phyloP scores from a whole-genome alignment of 805 yeast genomes.

The Candida yuanshanica region DNA sequence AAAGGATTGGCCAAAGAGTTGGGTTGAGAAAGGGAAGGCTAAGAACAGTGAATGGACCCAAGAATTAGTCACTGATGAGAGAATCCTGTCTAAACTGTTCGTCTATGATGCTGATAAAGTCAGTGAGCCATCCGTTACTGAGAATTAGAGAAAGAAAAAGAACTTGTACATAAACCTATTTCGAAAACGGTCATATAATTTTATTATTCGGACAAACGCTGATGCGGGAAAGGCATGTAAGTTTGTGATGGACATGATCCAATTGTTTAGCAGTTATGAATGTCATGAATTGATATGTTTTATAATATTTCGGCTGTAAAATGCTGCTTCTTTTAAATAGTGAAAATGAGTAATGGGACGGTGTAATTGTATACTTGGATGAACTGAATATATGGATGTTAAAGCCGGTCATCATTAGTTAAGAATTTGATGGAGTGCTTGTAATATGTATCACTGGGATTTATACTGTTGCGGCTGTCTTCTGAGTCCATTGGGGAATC shows the following conservation, averaged over 20 bases:
- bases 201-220: too few relatives aligned
- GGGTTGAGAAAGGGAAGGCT: constrained; percentile 74
- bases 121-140: not conserved
- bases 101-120: constrained; percentile 32
- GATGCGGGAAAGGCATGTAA: too few relatives aligned
- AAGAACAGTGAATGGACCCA: constrained; percentile 85
- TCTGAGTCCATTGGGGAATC: not conserved
- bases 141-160: not conserved
- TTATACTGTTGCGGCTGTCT: not conserved
- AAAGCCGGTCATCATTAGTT: constrained; percentile 11
- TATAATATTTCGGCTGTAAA: too few relatives aligned
- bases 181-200: too few relatives aligned
- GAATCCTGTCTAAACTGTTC: constrained; percentile 50
- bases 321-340: too few relatives aligned
- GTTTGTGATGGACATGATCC: too few relatives aligned
- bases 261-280: too few relatives aligned
- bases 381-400: not conserved
- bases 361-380: too few relatives aligned
- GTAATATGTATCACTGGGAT: constrained; percentile 6
- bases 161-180: not conserved
- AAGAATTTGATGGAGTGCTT: constrained; percentile 22
- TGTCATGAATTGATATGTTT: too few relatives aligned
- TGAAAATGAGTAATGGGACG: too few relatives aligned
- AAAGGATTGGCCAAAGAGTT: constrained; percentile 76
- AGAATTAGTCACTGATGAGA: constrained; percentile 62